Base-by-base conservation (phyloP, 176 grass and related monocot genomes). In the Areca catechu region DNA sequence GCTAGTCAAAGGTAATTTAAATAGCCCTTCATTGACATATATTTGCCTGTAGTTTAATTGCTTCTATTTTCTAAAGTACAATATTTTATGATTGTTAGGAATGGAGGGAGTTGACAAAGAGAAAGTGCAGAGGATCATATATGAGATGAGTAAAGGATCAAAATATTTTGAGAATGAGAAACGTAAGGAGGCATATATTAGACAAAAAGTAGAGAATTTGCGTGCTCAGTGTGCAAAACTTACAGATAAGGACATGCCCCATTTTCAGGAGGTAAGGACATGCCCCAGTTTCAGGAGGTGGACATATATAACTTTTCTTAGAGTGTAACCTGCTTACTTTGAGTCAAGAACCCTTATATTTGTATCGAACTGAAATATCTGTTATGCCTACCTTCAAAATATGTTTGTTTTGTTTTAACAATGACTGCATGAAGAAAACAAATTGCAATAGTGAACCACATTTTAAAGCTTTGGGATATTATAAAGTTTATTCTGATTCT, bases 81-180 rank as follows among this genome's bases (percentile, higher is more conserved):
- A 43, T 14, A 43, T 43, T 43, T 43, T 10, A 43, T 43, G 12
- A 18, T 20, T 50, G 4, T 48, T 49, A 97, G 92, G 92, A 72
- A 97, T 91, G 92, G 92, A 91, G 62, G 92, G 86, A 34, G 83
- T 97, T 72, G 92, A 97, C 72, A 97, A 67, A 49, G 83, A 97
- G 50, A 97, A 88, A 62, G 92, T 91, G 16, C 87, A 85, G 62
- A 88, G 72, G 76, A 74, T 91, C 64, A 88, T 97, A 19, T 91
- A 91, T 57, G 83, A 91, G 62, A 85, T 85, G 83, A 97, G 86
- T 61, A 88, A 97, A 63, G 92, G 92, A 20, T 97, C 86, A 27
- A 91, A 97, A 27, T 97, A 88, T 81, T 97, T 91, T 10, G 83
- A 97, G 76, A 91, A 97, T 56, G 86, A 97, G 76, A 78, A 88